These are phyloP conservation scores for Raffaelea ambrosiae DNA, from an alignment of 2,329 filamentous ascomycete genomes.

Conservation along the genomic window DNA sequence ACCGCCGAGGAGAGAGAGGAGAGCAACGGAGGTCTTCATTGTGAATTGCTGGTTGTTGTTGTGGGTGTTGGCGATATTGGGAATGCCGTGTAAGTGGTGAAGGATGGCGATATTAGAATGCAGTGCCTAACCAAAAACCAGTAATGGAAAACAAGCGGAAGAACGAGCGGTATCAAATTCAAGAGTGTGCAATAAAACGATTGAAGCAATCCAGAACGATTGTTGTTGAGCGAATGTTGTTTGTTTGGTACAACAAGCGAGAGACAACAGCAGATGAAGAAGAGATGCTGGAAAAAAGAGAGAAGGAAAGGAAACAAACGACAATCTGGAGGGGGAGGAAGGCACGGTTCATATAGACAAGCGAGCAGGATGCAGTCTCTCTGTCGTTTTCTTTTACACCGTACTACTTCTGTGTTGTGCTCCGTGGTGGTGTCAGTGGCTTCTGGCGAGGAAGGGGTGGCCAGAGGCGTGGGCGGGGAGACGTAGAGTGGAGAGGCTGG, in stretches of 20 bases:
- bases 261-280: not conserved
- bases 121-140: not conserved
- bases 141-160: not conserved
- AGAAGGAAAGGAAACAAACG: not conserved
- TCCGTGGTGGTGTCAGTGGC: not conserved
- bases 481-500: not conserved
- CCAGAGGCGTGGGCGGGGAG: not conserved
- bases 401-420: too few relatives aligned
- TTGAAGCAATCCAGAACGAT: not conserved
- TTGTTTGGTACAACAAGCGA: too few relatives aligned
- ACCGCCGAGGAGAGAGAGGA: slow-evolving; percentile 33
- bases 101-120: not conserved
- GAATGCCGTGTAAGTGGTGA: not conserved
- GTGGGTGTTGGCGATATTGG: not conserved
- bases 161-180: not conserved
- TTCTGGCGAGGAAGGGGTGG: too few relatives aligned
- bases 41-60: slow-evolving; percentile 9
- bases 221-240: too few relatives aligned
- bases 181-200: not conserved
- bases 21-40: slow-evolving; percentile 26
- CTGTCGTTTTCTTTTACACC: not conserved
- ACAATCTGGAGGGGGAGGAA: not conserved
- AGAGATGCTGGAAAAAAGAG: not conserved
- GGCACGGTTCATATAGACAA: not conserved
- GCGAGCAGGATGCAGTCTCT: not conserved